These are phyloP conservation scores for Aristolochia contorta DNA, from an alignment of 164 flowering plant species.

Conservation along the genomic window DNA sequence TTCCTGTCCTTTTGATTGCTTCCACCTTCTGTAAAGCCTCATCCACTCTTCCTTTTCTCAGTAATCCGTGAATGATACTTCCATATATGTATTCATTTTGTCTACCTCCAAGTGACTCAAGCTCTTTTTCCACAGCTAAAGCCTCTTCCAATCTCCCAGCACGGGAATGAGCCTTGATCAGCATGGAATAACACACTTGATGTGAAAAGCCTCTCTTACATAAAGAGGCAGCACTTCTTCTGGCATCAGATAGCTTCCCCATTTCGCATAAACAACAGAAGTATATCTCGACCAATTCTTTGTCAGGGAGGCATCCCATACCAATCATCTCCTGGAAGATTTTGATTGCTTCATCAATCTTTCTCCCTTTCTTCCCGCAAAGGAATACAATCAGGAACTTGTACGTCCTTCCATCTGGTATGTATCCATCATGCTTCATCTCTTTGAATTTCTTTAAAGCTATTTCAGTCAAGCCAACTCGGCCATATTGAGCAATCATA, in stretches of 20 bases:
- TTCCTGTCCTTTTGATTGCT: constrained; percentile 47
- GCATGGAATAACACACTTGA: constrained; percentile 51
- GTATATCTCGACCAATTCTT: constrained; percentile 53
- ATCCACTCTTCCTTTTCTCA: constrained; percentile 35
- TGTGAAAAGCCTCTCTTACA: constrained; percentile 34
- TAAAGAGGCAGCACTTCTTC: constrained; percentile 34
- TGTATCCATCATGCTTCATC: constrained; percentile 47
- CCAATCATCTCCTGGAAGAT: constrained; percentile 55
- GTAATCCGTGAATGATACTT: constrained; percentile 65
- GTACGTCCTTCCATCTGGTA: constrained; percentile 49
- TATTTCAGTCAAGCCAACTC: constrained; percentile 67
- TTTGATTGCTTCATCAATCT: constrained; percentile 52
- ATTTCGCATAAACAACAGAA: constrained; percentile 65
- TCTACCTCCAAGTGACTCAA: constrained; percentile 23
- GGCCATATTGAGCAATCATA: constrained; percentile 72
- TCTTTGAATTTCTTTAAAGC: constrained; percentile 49
- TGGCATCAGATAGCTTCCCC: constrained; percentile 45
- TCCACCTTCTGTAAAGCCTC: constrained; percentile 63
- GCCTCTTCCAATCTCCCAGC: constrained; percentile 72
- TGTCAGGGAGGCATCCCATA: constrained; percentile 47
- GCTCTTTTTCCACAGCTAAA: constrained; percentile 27
- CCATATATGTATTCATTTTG: constrained; percentile 49
- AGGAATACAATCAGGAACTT: constrained; percentile 62
- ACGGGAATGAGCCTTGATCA: constrained; percentile 64
- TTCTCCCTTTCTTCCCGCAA: constrained; percentile 69